Conservation (phyloP, 768 basidiomycete species). For the Galerina sulciceps region DNA sequence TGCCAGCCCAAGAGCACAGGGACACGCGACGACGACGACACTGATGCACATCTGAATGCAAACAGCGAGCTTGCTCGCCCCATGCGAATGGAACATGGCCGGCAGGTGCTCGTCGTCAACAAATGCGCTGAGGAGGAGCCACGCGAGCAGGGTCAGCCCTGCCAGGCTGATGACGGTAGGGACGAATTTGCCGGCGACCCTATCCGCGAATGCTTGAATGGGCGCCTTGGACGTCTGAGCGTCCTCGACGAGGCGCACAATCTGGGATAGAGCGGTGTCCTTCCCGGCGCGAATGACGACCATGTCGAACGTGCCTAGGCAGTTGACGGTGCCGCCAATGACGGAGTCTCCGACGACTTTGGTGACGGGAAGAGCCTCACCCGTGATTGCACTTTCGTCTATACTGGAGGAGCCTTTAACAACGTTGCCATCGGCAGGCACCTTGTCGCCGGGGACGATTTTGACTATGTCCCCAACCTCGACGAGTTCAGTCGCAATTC, state of each 20-base stretch:
- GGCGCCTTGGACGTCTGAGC: constrained; percentile 98
- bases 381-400: constrained; percentile 96
- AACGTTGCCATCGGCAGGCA: constrained; percentile 95
- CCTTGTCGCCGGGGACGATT: constrained; percentile 94
- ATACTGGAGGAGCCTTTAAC: constrained; percentile 84
- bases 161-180: constrained; percentile 88
- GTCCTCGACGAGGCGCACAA: constrained; percentile 95
- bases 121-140: constrained; percentile 76
- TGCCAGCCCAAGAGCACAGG: constrained; percentile 93
- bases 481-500: constrained; percentile 91
- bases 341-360: constrained; percentile 86
- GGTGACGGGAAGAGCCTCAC: constrained; percentile 87
- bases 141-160: constrained; percentile 76
- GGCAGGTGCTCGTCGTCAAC: constrained; percentile 68
- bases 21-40: constrained; percentile 97
- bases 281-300: constrained; percentile 93
- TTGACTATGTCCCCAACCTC: constrained; percentile 94
- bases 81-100: constrained; percentile 81
- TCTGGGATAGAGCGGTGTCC: constrained; percentile 95
- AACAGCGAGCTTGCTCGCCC: constrained; percentile 84
- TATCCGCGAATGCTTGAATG: constrained; percentile 96
- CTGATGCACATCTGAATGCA: constrained; percentile 98
- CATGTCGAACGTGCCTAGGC: constrained; percentile 97
- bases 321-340: constrained; percentile 97
- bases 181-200: constrained; percentile 93